Percentiles rank a stretch among this genome's conserved stretches.
These are phyloP conservation scores for Davidsoniella eucalypti DNA, from an alignment of 2,329 filamentous ascomycete species.

Conservation along the genomic window DNA sequence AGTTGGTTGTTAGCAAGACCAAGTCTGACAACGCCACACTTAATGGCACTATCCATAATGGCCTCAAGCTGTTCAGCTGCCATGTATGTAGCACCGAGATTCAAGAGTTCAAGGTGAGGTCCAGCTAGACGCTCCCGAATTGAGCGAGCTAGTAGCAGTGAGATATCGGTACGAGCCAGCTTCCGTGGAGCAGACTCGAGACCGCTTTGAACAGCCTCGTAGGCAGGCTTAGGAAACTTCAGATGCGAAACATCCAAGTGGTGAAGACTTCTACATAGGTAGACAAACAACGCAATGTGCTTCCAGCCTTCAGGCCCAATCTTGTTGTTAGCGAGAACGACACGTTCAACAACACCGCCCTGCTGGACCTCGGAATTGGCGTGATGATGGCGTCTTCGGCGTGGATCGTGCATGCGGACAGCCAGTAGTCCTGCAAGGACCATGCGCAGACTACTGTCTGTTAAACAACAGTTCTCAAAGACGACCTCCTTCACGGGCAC, in stretches of 20 bases:
- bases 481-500: slow-evolving; percentile 79
- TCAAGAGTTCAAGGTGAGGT: slow-evolving; percentile 61
- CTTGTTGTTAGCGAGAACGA: slow-evolving; percentile 85
- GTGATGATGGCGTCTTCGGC: slow-evolving; percentile 19
- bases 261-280: slow-evolving; percentile 76
- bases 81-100: slow-evolving; percentile 64
- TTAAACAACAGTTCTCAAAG: slow-evolving; percentile 73
- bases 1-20: slow-evolving; percentile 73
- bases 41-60: slow-evolving; percentile 67
- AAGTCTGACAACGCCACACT: slow-evolving; percentile 61
- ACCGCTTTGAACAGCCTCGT: slow-evolving; percentile 13
- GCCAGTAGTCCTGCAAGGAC: slow-evolving; percentile 75
- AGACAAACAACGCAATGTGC: slow-evolving; percentile 74
- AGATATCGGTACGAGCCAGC: slow-evolving; percentile 32
- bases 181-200: slow-evolving; percentile 16
- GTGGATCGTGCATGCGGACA: slow-evolving; percentile 49
- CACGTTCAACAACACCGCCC: slow-evolving; percentile 65
- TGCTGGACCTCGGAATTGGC: slow-evolving; percentile 27
- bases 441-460: slow-evolving; percentile 72
- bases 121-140: slow-evolving; percentile 64
- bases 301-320: slow-evolving; percentile 81
- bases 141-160: slow-evolving; percentile 54
- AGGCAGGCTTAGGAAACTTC: slow-evolving; percentile 41
- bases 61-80: slow-evolving; percentile 53
- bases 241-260: slow-evolving; percentile 76